These are phyloP conservation scores for Lepidopterella palustris DNA, from an alignment of 495 filamentous ascomycete species.

Conservation along the genomic window DNA sequence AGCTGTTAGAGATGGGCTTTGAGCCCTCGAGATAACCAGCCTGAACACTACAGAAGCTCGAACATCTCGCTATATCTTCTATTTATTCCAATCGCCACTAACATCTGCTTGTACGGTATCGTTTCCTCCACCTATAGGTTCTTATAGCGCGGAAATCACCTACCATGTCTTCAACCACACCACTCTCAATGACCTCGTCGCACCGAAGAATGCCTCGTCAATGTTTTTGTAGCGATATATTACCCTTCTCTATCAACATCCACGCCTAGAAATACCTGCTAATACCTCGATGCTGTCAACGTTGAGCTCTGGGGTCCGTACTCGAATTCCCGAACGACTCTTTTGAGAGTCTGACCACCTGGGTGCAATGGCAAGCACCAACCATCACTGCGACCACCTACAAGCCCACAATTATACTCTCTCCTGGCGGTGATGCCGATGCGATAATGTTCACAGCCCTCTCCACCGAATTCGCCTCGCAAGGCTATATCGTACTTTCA, in stretches of 20 bases:
- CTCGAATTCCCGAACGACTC: slow-evolving; percentile 3
- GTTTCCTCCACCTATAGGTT: slow-evolving; percentile 12
- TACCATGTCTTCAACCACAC: slow-evolving; percentile 22
- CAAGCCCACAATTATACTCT: slow-evolving; percentile 15
- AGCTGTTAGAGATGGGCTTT: too few relatives aligned
- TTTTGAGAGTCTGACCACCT: slow-evolving; percentile 9
- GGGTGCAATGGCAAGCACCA: slow-evolving; percentile 1
- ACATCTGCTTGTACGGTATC: too few relatives aligned
- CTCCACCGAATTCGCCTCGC: slow-evolving; percentile 10
- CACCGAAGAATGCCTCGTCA: neutral
- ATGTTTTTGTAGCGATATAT: slow-evolving; percentile 8
- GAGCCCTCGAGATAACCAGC: too few relatives aligned
- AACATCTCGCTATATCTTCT: too few relatives aligned
- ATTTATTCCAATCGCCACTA: too few relatives aligned
- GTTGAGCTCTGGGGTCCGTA: slow-evolving; percentile 5
- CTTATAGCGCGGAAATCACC: slow-evolving; percentile 13
- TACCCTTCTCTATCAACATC: slow-evolving; percentile 10
- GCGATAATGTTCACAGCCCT: slow-evolving; percentile 10
- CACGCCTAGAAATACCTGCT: slow-evolving; percentile 1
- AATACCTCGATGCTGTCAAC: slow-evolving; percentile 12
- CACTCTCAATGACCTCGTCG: slow-evolving; percentile 18
- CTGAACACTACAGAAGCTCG: too few relatives aligned
- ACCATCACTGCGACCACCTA: neutral
- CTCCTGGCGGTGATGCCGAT: slow-evolving; percentile 11
- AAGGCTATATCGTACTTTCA: slow-evolving; percentile 16